Conservation (phyloP, 257 asterid genomes). For the Penstemon barbatus region DNA sequence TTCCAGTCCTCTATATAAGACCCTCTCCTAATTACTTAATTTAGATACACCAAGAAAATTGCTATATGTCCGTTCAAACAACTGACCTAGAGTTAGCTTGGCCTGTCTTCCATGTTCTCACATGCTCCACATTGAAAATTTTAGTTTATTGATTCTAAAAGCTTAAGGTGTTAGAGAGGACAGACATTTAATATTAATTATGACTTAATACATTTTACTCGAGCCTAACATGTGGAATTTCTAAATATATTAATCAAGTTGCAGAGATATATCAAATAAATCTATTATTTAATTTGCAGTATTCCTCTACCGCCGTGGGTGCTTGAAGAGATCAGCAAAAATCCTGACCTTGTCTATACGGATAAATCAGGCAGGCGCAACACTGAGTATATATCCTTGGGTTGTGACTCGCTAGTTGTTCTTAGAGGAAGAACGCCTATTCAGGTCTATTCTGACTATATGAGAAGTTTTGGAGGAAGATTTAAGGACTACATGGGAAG, state of each 20-base stretch:
- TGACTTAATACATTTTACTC: too few relatives aligned
- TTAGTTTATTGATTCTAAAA: too few relatives aligned
- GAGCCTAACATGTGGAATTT: too few relatives aligned
- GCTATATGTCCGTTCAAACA: not conserved
- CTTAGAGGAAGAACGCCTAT: slow-evolving; percentile 92
- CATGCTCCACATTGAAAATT: too few relatives aligned
- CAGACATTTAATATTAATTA: too few relatives aligned
- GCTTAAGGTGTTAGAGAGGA: too few relatives aligned
- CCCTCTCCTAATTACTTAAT: not conserved
- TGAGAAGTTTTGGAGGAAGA: slow-evolving; percentile 77
- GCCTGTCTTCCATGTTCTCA: not conserved
- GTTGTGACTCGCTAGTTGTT: slow-evolving; percentile 78
- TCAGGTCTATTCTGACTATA: slow-evolving; percentile 84
- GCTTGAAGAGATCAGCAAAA: slow-evolving; percentile 86
- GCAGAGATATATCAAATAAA: not conserved
- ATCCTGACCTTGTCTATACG: slow-evolving; percentile 87
- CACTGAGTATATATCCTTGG: slow-evolving; percentile 89
- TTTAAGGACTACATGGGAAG: slow-evolving; percentile 68
- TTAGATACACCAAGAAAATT: not conserved
- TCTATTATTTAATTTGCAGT: slow-evolving; percentile 43
- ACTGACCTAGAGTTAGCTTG: not conserved
- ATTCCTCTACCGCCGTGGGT: slow-evolving; percentile 97
- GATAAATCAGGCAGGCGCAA: slow-evolving; percentile 89
- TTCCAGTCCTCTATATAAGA: not conserved
- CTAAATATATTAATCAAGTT: not conserved